phyloP scores from a whole-genome alignment of 2,329 filamentous ascomycete species.

The Furcasterigmium furcatum region DNA sequence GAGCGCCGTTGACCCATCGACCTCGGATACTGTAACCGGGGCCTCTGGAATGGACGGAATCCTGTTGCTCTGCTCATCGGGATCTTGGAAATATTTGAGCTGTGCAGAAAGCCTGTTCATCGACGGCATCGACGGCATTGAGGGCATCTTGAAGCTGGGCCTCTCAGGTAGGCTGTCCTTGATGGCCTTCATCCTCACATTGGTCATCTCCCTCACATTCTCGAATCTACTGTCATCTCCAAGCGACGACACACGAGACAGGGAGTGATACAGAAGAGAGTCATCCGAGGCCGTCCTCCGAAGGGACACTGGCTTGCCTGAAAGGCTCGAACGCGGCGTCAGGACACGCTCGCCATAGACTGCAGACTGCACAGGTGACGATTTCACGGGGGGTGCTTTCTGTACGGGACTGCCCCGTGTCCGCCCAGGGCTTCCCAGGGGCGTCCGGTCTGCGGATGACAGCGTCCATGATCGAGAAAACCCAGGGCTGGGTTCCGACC shows the following conservation, averaged over 20 bases:
- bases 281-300: conserved; percentile 71
- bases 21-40: conserved; percentile 14
- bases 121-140: conserved; percentile 51
- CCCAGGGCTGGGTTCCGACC: not conserved
- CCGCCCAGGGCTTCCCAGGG: not conserved
- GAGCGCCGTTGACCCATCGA: conserved; percentile 27
- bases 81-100: conserved; percentile 15
- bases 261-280: conserved; percentile 70
- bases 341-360: not conserved
- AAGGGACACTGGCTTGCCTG: conserved; percentile 25
- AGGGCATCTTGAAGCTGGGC: conserved; percentile 71
- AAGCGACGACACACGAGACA: conserved; percentile 77
- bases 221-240: conserved; percentile 82
- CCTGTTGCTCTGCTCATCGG: conserved; percentile 6
- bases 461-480: not conserved
- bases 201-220: conserved; percentile 79
- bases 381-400: conserved; percentile 3
- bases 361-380: not conserved
- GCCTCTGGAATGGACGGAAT: conserved; percentile 14
- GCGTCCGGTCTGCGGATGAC: not conserved
- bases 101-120: conserved; percentile 11
- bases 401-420: not conserved
- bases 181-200: conserved; percentile 85
- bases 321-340: not conserved
- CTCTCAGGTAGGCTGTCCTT: conserved; percentile 80